Evolutionary conservation across 2,329 filamentous ascomycete species (phyloP).

Genomic region (Trichoderma pleuroti): DNA sequence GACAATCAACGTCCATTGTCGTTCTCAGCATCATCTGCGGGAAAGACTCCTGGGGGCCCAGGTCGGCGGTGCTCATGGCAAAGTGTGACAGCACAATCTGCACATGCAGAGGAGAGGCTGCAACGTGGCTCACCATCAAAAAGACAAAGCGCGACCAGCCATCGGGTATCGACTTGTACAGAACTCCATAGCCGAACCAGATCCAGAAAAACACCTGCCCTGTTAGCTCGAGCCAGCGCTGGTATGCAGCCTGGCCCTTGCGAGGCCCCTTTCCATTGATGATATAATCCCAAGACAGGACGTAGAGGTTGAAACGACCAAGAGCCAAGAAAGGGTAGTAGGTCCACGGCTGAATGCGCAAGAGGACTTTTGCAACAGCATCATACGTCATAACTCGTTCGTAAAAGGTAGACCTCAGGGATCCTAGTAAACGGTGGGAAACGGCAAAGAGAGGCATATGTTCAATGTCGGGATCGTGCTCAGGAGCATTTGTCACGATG

Average conservation of each 20-base stretch:
- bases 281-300: constrained; percentile 62
- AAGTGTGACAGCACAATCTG: constrained; percentile 72
- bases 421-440: constrained; percentile 61
- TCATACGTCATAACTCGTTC: constrained; percentile 63
- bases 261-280: constrained; percentile 52
- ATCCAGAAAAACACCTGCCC: constrained; percentile 57
- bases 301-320: constrained; percentile 70
- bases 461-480: constrained; percentile 59
- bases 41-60: constrained; percentile 63
- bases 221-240: constrained; percentile 63
- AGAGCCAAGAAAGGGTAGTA: constrained; percentile 67
- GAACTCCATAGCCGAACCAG: constrained; percentile 62
- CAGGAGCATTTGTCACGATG: constrained; percentile 61
- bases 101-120: constrained; percentile 66
- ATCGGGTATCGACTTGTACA: constrained; percentile 58
- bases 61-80: constrained; percentile 65
- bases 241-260: constrained; percentile 60
- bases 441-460: constrained; percentile 68
- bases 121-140: constrained; percentile 60
- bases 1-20: constrained; percentile 72
- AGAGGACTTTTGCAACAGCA: constrained; percentile 53
- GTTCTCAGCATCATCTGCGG: constrained; percentile 67
- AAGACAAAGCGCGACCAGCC: constrained; percentile 57
- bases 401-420: constrained; percentile 63
- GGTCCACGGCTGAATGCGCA: constrained; percentile 61